Evolutionary conservation across 306 rosid species (phyloP), one percentile per base, ranked within the genome.

Genomic region (Cyamopsis tetragonoloba): DNA sequence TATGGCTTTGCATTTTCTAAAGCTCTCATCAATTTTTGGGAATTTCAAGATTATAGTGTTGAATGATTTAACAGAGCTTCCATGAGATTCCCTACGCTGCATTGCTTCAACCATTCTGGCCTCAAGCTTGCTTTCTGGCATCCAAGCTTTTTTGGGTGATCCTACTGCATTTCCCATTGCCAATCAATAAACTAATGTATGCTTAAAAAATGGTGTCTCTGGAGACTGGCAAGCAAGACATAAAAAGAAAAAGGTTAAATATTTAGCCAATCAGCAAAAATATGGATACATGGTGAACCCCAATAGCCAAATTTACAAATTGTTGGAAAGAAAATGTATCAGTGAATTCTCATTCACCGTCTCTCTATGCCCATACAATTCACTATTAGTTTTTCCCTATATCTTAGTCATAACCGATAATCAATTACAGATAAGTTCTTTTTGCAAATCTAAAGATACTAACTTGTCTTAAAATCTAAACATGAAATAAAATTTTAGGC

Each of bases 21-120:
- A 82, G 81, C 85, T 93, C 72, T 82, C 95, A 22, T 90, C 99
- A 22, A 93, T 88, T 86, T 93, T 93, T 23, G 91, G 97, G 62
- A 93, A 93, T 57, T 93, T 90, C 83, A 93, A 81, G 82, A 93
- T 88, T 64, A 93, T 66, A 73, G 78, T 73, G 80, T 93, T 81
- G 80, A 93, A 90, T 10, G 99, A 90, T 75, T 79, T 93, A 76
- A 85, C 74, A 9, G 84, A 63, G 72, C 79, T 72, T 76, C 99
- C 99, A 5, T 62, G 81, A 22, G 81, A 72, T 13, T 85, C 91
- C 64, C 96, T 86, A 41, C 66, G 77, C 74, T 66, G 81, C 87
- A 93, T 73, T 22, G 90, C 88, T 81, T 88, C 96, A 7, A 89
- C 95, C 86, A 88, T 85, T 71, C 80, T 88, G 65, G 95, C 82